A percentile compares a stretch with the other conserved stretches of the same genome.
Conservation (phyloP, 176 grass and related monocot species). For the Avena atlantica region DNA sequence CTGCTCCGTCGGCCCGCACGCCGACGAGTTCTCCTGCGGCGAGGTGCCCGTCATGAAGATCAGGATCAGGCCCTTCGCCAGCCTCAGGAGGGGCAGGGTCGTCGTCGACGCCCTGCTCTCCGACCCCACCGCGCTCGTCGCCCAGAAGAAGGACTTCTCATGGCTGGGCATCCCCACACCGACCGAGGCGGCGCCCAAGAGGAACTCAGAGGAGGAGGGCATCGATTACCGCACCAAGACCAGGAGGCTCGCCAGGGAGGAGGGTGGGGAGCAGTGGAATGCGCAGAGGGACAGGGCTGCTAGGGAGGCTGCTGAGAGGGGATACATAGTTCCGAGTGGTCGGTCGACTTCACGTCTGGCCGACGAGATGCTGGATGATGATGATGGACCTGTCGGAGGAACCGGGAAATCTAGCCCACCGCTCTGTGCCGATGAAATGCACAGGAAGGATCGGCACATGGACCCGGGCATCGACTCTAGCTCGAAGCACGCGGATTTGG, state of each 20-base stretch:
- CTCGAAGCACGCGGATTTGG: constrained; percentile 74
- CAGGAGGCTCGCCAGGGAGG: constrained; percentile 84
- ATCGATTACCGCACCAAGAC: constrained; percentile 89
- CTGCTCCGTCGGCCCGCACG: constrained; percentile 87
- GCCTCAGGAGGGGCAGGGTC: constrained; percentile 78
- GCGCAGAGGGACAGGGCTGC: constrained; percentile 67
- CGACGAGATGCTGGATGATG: constrained; percentile 41
- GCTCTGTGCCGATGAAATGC: constrained; percentile 84
- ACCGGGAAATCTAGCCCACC: constrained; percentile 51
- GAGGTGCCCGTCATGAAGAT: constrained; percentile 81
- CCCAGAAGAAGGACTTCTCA: constrained; percentile 91
- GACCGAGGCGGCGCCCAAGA: constrained; percentile 57
- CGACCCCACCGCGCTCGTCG: constrained; percentile 73
- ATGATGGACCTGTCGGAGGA: constrained; percentile 34
- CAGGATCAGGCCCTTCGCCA: constrained; percentile 79
- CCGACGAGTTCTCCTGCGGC: constrained; percentile 87
- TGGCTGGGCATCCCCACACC: constrained; percentile 85
- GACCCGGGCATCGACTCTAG: constrained; percentile 60
- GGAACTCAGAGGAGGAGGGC: constrained; percentile 80
- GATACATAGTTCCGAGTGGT: constrained; percentile 70
- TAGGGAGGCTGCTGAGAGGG: constrained; percentile 68
- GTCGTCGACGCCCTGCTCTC: constrained; percentile 87
- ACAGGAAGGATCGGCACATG: constrained; percentile 72
- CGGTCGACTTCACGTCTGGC: constrained; percentile 30
- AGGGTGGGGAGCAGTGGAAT: constrained; percentile 42